Evolutionary conservation across 1,139 yeast genomes (phyloP).

Genomic region (Arxiozyma bovina): DNA sequence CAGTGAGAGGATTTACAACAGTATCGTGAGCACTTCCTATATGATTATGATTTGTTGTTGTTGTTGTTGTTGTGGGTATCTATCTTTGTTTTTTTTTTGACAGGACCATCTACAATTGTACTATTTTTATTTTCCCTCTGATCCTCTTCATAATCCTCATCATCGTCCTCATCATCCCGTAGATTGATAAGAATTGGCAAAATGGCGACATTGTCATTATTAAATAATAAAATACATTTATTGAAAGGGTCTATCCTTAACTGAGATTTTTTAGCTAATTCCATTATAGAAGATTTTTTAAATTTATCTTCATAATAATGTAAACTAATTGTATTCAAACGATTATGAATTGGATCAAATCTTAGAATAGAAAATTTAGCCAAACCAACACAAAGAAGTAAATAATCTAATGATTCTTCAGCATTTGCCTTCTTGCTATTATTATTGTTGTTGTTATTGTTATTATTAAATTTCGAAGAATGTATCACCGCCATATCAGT

Average conservation of each 20-base stretch:
- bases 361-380: constrained; percentile 72
- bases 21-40: background rate
- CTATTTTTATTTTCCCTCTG: background rate
- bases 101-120: constrained; percentile 9
- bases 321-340: constrained; percentile 63
- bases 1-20: constrained; percentile 5
- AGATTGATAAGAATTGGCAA: constrained; percentile 41
- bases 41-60: background rate
- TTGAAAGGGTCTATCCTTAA: constrained; percentile 60
- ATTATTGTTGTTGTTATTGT: constrained; percentile 33
- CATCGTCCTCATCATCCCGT: constrained; percentile 17
- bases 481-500: constrained; percentile 48
- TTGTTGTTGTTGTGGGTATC: constrained; percentile 6
- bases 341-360: constrained; percentile 52
- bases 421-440: constrained; percentile 30
- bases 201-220: constrained; percentile 64
- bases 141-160: constrained; percentile 30
- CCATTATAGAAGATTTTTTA: constrained; percentile 42
- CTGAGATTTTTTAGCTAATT: constrained; percentile 37
- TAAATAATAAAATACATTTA: constrained; percentile 55
- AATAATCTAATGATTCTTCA: constrained; percentile 39
- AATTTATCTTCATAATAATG: constrained; percentile 79
- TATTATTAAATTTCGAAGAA: constrained; percentile 26
- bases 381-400: constrained; percentile 58
- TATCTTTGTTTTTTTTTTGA: constrained; percentile 26